Conservation (phyloP, 768 basidiomycete genomes). For the Rhizopogon salebrosus region DNA sequence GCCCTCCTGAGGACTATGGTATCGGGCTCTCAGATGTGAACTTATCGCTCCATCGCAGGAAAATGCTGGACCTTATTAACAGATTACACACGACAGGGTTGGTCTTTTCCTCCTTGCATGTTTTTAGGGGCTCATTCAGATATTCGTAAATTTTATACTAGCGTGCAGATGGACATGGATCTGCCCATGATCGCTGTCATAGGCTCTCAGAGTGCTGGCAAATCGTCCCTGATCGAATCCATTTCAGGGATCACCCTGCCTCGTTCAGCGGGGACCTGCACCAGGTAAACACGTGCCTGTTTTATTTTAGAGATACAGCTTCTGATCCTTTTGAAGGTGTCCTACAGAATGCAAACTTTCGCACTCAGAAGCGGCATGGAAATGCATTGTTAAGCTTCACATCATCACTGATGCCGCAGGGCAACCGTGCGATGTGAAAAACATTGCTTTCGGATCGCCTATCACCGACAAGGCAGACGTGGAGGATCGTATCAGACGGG, state of each 20-base stretch:
- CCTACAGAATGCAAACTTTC: constrained; percentile 55
- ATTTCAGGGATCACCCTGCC: constrained; percentile 71
- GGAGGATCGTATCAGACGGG: constrained; percentile 62
- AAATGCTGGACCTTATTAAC: constrained; percentile 56
- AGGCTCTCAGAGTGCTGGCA: constrained; percentile 70
- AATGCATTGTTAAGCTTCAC: constrained; percentile 45
- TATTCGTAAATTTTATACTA: constrained; percentile 20
- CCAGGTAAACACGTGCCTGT: constrained; percentile 38
- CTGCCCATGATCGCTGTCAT: constrained; percentile 71
- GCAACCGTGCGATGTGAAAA: constrained; percentile 31
- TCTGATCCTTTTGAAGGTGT: constrained; percentile 31
- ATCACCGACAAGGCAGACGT: constrained; percentile 51
- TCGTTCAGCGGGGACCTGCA: constrained; percentile 71
- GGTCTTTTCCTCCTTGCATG: constrained; percentile 2
- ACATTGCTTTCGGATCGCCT: constrained; percentile 38
- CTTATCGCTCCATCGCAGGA: constrained; percentile 36
- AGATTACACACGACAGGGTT: constrained; percentile 60
- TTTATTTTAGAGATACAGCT: not conserved
- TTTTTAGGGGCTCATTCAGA: not conserved
- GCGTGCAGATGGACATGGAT: constrained; percentile 66
- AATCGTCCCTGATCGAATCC: constrained; percentile 72
- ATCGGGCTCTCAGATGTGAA: constrained; percentile 51
- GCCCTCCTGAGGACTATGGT: constrained; percentile 9
- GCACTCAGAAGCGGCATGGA: constrained; percentile 37
- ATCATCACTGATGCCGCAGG: constrained; percentile 36